Percentiles rank a stretch among this genome's conserved stretches.
These are phyloP conservation scores for Xylariaceae sp. DNA, from an alignment of 2,329 filamentous ascomycete genomes.

Conservation along the genomic window DNA sequence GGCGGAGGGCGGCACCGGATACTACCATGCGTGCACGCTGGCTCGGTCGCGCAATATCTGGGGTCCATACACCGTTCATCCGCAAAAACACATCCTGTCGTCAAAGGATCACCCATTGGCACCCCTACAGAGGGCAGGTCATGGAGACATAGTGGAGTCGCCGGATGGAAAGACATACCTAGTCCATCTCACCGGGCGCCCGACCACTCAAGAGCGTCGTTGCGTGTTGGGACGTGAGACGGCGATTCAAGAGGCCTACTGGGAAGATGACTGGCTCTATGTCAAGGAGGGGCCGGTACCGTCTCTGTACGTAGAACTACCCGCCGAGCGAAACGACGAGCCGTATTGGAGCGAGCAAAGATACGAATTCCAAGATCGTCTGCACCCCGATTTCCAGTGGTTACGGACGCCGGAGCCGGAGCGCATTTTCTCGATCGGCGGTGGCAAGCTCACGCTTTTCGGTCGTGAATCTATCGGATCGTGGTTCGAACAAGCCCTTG, in stretches of 20 bases:
- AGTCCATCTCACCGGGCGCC: conserved; percentile 49
- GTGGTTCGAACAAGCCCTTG: conserved; percentile 55
- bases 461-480: conserved; percentile 51
- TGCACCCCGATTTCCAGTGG: conserved; percentile 54
- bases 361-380: conserved; percentile 43
- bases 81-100: conserved; percentile 52
- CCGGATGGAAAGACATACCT: conserved; percentile 49
- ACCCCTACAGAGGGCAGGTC: conserved; percentile 48
- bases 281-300: conserved; percentile 54
- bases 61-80: conserved; percentile 58
- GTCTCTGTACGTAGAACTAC: conserved; percentile 48
- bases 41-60: conserved; percentile 47
- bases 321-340: conserved; percentile 42
- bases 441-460: conserved; percentile 40
- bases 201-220: conserved; percentile 45
- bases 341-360: conserved; percentile 45
- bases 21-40: conserved; percentile 57
- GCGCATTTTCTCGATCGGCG: conserved; percentile 43
- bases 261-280: conserved; percentile 60
- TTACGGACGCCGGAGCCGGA: conserved; percentile 51
- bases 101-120: conserved; percentile 46
- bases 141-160: conserved; percentile 51
- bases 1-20: conserved; percentile 56
- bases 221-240: conserved; percentile 53
- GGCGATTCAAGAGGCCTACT: conserved; percentile 54